phyloP scores from a whole-genome alignment of 768 basidiomycete species.

The Filobasidium floriforme region DNA sequence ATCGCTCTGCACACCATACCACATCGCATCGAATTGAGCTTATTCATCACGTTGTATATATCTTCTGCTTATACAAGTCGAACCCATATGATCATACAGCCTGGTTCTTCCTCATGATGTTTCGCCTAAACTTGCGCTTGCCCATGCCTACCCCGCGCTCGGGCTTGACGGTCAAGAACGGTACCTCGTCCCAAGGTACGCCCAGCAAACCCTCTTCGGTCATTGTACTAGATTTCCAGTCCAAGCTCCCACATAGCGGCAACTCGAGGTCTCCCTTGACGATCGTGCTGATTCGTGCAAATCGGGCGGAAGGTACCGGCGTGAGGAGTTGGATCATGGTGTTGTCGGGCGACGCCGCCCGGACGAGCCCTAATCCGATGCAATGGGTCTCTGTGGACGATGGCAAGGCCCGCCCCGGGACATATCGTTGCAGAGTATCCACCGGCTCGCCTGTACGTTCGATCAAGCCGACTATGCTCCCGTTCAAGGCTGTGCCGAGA shows the following conservation, averaged over 20 bases:
- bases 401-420: slow-evolving; percentile 54
- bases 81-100: neutral
- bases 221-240: slow-evolving; percentile 48
- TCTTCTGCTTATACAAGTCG: neutral
- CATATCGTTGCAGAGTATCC: slow-evolving; percentile 53
- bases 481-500: slow-evolving; percentile 64
- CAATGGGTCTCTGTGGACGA: slow-evolving; percentile 58
- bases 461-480: slow-evolving; percentile 70
- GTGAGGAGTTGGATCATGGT: slow-evolving; percentile 66
- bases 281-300: slow-evolving; percentile 47
- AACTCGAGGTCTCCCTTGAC: slow-evolving; percentile 85
- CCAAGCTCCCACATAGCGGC: slow-evolving; percentile 79
- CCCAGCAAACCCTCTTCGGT: slow-evolving; percentile 53
- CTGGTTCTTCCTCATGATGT: slow-evolving; percentile 76
- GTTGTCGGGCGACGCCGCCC: slow-evolving; percentile 49
- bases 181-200: slow-evolving; percentile 54
- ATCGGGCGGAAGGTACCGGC: slow-evolving; percentile 54
- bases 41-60: neutral
- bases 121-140: slow-evolving; percentile 65
- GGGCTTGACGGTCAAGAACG: slow-evolving; percentile 74
- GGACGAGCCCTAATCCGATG: slow-evolving; percentile 69
- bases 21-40: neutral
- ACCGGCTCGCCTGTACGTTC: slow-evolving; percentile 26
- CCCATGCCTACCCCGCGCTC: slow-evolving; percentile 65
- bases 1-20: no score